Conservation (phyloP, 2,329 filamentous ascomycete genomes). For the Aureobasidium sp. region DNA sequence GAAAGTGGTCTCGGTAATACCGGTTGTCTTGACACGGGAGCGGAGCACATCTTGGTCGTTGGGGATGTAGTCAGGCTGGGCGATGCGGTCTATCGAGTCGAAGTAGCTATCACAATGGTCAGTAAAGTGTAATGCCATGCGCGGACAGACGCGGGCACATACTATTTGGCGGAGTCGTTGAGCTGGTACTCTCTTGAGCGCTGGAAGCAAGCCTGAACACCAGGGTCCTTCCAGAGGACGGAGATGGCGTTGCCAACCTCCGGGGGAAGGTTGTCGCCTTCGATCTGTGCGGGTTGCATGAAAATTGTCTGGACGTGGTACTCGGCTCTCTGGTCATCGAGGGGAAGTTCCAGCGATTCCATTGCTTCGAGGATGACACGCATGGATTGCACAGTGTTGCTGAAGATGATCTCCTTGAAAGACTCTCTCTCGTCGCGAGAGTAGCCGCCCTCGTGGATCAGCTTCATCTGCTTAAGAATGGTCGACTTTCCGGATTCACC, state of each 20-base stretch:
- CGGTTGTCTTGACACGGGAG: conserved; percentile 82
- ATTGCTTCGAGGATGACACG: conserved; percentile 63
- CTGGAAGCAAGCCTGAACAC: conserved; percentile 93
- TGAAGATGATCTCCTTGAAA: conserved; percentile 66
- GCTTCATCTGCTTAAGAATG: conserved; percentile 96
- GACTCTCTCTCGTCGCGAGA: conserved; percentile 76
- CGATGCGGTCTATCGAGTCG: conserved; percentile 87
- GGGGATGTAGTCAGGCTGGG: conserved; percentile 81
- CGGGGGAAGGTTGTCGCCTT: conserved; percentile 87
- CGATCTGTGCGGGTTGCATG: conserved; percentile 95
- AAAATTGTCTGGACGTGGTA: conserved; percentile 98
- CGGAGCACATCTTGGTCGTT: conserved; percentile 92
- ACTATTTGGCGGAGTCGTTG: conserved; percentile 96
- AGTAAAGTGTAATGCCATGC: conserved; percentile 16
- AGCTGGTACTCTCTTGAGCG: conserved; percentile 92
- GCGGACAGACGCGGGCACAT: conserved; percentile 36
- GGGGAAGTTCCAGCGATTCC: conserved; percentile 66
- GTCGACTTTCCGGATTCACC: conserved; percentile 97
- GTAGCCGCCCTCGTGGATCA: conserved; percentile 98
- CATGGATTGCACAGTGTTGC: conserved; percentile 65
- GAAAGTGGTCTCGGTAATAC: conserved; percentile 92
- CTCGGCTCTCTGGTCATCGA: conserved; percentile 87
- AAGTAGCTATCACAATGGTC: conserved; percentile 67
- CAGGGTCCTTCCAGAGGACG: conserved; percentile 84
- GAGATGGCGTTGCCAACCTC: conserved; percentile 92